Conservation (phyloP, 768 basidiomycete species). For the Cystobasidiopsis lactophilus region DNA sequence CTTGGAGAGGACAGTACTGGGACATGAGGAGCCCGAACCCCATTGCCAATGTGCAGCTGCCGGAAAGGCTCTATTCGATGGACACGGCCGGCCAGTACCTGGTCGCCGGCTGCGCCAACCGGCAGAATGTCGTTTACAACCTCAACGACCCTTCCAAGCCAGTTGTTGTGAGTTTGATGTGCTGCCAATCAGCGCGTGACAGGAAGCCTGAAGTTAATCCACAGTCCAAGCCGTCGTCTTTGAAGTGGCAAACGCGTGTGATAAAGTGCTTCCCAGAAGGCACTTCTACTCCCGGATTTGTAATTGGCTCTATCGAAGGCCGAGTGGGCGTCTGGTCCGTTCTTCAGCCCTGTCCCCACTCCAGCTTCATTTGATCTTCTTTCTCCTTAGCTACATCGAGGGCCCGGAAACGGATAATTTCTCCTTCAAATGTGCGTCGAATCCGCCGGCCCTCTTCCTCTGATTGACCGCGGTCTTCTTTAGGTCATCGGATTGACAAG, state of each 20-base stretch:
- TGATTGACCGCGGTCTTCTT: no score
- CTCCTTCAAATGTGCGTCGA: slow-evolving; percentile 39
- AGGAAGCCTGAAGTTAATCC: not conserved
- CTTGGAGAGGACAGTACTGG: slow-evolving; percentile 49
- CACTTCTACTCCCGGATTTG: slow-evolving; percentile 21
- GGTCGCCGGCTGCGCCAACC: slow-evolving; percentile 1
- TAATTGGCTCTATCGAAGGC: slow-evolving; percentile 31
- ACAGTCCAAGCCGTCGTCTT: slow-evolving; percentile 34
- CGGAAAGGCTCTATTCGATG: slow-evolving; percentile 70
- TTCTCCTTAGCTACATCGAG: slow-evolving; percentile 7
- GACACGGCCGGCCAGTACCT: not conserved
- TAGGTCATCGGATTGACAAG: no score
- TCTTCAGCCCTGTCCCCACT: no score
- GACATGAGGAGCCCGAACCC: slow-evolving; percentile 58
- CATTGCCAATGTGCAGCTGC: slow-evolving; percentile 55
- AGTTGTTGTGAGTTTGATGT: slow-evolving; percentile 26
- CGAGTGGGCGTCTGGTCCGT: slow-evolving; percentile 86
- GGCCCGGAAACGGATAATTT: slow-evolving; percentile 40
- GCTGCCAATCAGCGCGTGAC: not conserved
- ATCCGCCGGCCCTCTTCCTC: not conserved
- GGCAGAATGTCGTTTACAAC: slow-evolving; percentile 2
- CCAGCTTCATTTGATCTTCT: no score
- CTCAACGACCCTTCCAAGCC: slow-evolving; percentile 30
- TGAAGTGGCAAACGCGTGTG: slow-evolving; percentile 84
- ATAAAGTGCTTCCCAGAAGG: slow-evolving; percentile 25